phyloP scores from a whole-genome alignment of 2,329 filamentous ascomycete species.

The Fusarium continuum region DNA sequence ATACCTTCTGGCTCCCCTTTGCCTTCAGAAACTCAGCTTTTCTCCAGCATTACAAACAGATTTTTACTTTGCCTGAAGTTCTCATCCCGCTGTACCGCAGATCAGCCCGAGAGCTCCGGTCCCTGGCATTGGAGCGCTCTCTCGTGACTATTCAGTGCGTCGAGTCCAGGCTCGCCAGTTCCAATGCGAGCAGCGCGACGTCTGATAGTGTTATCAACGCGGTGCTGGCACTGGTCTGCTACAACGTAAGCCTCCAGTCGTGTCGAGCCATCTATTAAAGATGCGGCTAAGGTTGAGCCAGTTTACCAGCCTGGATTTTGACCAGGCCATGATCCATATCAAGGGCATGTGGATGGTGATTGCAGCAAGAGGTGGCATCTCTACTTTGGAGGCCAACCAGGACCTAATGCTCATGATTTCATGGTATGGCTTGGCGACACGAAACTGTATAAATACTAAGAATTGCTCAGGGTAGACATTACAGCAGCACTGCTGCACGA shows the following conservation, averaged over 20 bases:
- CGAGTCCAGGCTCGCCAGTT: constrained; percentile 1
- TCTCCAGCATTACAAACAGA: constrained; percentile 2
- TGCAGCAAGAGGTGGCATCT: constrained; percentile 5
- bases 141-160: constrained; percentile 8
- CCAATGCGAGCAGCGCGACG: not conserved
- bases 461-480: constrained; percentile 5
- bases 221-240: constrained; percentile 5
- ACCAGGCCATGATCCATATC: constrained; percentile 5
- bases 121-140: constrained; percentile 6
- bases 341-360: constrained; percentile 4
- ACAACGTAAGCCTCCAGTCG: not conserved
- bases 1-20: constrained; percentile 13
- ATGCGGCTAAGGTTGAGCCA: not conserved
- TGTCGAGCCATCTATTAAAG: not conserved
- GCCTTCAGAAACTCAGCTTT: constrained; percentile 14
- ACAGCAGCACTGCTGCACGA: constrained; percentile 12
- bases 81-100: not conserved
- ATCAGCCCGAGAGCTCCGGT: not conserved
- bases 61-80: not conserved
- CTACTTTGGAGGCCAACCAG: not conserved
- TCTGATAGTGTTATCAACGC: constrained; percentile 7
- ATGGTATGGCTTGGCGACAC: constrained; percentile 1
- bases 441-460: not conserved
- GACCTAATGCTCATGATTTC: constrained; percentile 7
- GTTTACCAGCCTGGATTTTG: constrained; percentile 14